A percentile compares a stretch with the other conserved stretches of the same genome.
phyloP scores from a whole-genome alignment of 2,329 filamentous ascomycete species.

The Calonectria multiphialidica region DNA sequence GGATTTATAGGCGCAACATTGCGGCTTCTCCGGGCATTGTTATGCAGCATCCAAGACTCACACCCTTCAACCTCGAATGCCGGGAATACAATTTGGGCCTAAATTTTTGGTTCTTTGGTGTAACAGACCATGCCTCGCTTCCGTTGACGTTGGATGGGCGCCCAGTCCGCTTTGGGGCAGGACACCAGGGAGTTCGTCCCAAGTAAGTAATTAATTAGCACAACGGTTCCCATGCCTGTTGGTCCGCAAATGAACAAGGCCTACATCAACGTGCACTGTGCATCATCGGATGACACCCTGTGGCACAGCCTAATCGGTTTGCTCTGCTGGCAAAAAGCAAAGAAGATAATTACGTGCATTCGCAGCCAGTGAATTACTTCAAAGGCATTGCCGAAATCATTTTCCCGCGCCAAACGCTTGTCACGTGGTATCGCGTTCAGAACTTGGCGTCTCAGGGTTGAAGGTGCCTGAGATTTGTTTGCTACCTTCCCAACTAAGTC shows the following conservation, averaged over 20 bases:
- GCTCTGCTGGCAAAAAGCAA: background rate
- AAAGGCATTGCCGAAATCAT: background rate
- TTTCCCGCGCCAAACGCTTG: background rate
- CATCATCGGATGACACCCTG: background rate
- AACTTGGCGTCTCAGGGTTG: background rate
- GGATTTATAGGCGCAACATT: background rate
- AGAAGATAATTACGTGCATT: background rate
- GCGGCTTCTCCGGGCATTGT: background rate
- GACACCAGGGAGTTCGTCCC: background rate
- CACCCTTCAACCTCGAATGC: background rate
- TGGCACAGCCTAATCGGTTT: background rate
- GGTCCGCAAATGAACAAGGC: background rate
- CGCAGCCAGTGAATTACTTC: background rate
- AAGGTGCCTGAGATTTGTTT: background rate
- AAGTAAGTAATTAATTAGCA: slow-evolving; percentile 11
- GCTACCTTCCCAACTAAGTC: background rate
- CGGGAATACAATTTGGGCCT: background rate
- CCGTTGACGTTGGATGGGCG: background rate
- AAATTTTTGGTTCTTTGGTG: background rate
- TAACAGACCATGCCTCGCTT: background rate
- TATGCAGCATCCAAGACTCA: background rate
- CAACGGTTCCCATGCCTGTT: slow-evolving; percentile 6
- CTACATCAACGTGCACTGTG: slow-evolving; percentile 1
- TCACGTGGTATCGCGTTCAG: slow-evolving; percentile 1
- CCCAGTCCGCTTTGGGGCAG: background rate